These are phyloP conservation scores for Neltuma alba DNA, from an alignment of 306 rosid species.

Conservation along the genomic window DNA sequence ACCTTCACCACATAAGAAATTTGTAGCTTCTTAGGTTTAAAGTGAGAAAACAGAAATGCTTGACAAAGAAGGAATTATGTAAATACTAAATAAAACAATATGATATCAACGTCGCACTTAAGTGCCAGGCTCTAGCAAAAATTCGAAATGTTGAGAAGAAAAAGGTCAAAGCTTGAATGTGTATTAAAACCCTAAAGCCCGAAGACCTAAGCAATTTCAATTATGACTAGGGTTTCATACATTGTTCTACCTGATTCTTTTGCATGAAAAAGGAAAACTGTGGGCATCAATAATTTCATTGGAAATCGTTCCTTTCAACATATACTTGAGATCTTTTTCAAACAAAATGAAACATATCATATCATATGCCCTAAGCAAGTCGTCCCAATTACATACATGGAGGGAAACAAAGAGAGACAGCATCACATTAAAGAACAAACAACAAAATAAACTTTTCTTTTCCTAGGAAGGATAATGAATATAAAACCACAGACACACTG, in stretches of 20 bases:
- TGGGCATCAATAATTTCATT: background rate
- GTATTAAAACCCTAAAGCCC: conserved; percentile 26
- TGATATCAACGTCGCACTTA: conserved; percentile 12
- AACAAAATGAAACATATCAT: background rate
- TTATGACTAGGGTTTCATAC: background rate
- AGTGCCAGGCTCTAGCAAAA: background rate
- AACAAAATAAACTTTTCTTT: background rate
- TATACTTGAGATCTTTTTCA: conserved; percentile 8
- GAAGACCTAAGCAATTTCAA: conserved; percentile 7
- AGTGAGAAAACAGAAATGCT: conserved; percentile 6
- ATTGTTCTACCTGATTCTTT: conserved; percentile 13
- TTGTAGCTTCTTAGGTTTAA: conserved; percentile 1
- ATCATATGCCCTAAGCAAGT: background rate
- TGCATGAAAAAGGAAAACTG: background rate
- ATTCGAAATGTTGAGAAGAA: conserved; percentile 6
- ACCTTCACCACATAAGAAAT: conserved; percentile 13
- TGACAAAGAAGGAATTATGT: background rate
- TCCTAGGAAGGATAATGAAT: conserved; percentile 5
- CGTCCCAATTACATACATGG: background rate
- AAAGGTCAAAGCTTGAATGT: background rate
- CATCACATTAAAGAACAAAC: background rate
- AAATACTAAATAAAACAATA: background rate
- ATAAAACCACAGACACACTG: conserved; percentile 19
- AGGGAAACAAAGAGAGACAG: conserved; percentile 8
- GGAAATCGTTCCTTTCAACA: background rate